Evolutionary conservation across 768 basidiomycete species (phyloP).

Genomic region (Russula vinacea): DNA sequence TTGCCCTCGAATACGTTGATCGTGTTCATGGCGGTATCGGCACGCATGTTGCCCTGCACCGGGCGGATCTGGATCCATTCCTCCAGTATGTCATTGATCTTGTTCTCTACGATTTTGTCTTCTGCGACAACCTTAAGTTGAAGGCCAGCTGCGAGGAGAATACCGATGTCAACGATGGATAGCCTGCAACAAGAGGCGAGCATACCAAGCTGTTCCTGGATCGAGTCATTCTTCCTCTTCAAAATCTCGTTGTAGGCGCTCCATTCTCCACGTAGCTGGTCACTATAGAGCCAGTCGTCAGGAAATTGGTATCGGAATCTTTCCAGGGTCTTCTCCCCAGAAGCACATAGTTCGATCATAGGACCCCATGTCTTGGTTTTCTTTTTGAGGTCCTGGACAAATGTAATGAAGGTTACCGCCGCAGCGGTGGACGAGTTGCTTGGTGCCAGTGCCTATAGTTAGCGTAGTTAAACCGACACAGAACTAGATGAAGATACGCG

Average conservation of each 20-base stretch:
- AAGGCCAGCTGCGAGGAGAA: conserved; percentile 65
- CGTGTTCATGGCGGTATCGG: conserved; percentile 93
- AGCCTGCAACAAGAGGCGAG: conserved; percentile 15
- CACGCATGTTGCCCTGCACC: conserved; percentile 93
- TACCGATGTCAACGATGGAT: not conserved
- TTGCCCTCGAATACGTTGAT: conserved; percentile 95
- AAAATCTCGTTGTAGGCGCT: conserved; percentile 97
- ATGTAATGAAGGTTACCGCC: conserved; percentile 98
- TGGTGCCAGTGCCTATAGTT: conserved; percentile 50
- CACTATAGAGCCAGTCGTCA: conserved; percentile 96
- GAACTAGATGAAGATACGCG: conserved; percentile 11
- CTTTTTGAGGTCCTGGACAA: conserved; percentile 97
- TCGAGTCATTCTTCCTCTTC: conserved; percentile 96
- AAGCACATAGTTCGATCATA: conserved; percentile 91
- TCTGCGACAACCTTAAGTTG: conserved; percentile 99
- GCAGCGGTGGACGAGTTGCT: conserved; percentile 93
- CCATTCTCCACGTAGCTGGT: conserved; percentile 97
- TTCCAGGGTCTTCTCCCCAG: conserved; percentile 96
- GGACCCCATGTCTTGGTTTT: conserved; percentile 96
- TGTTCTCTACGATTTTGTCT: conserved; percentile 96
- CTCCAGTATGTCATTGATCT: conserved; percentile 81
- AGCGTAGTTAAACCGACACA: conserved; percentile 3
- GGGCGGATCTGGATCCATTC: conserved; percentile 98
- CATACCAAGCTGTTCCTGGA: conserved; percentile 95
- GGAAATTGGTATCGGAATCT: conserved; percentile 96